A percentile compares a stretch with the other conserved stretches of the same genome.
Evolutionary conservation across 192 early-diverging fungal genomes (phyloP).

Genomic region (Allomyces macrogynus): DNA sequence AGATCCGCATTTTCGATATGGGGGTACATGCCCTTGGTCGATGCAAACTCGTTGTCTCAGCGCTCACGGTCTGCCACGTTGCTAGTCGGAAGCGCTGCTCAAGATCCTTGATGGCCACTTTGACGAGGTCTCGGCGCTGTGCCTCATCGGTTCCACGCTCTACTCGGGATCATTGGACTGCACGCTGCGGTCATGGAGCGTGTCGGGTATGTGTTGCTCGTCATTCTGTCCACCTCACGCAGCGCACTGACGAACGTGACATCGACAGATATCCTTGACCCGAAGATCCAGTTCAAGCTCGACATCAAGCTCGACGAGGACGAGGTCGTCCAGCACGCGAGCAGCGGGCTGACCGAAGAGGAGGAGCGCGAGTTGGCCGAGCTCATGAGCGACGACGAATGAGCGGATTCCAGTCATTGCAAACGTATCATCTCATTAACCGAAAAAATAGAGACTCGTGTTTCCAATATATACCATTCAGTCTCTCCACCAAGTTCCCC

Average conservation of each 20-base stretch:
- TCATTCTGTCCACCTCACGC: slow-evolving; percentile 4
- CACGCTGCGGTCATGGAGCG: slow-evolving; percentile 63
- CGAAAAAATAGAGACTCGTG: too few species aligned
- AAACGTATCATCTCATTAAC: too few species aligned
- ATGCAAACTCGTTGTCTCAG: not conserved
- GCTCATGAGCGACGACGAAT: slow-evolving; percentile 49
- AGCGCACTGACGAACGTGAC: not conserved
- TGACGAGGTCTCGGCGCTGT: slow-evolving; percentile 62
- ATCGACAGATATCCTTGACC: not conserved
- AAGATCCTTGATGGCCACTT: slow-evolving; percentile 65
- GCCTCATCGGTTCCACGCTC: slow-evolving; percentile 31
- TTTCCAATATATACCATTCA: too few species aligned
- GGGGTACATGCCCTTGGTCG: slow-evolving; percentile 30
- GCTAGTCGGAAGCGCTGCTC: slow-evolving; percentile 51
- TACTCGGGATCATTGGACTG: slow-evolving; percentile 68
- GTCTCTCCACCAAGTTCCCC: too few species aligned
- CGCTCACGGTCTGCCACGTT: too few species aligned
- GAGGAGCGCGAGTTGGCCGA: slow-evolving; percentile 77
- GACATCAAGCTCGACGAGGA: not conserved
- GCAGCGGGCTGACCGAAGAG: slow-evolving; percentile 55
- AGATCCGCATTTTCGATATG: slow-evolving; percentile 68
- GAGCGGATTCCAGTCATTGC: too few species aligned
- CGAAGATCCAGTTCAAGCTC: not conserved
- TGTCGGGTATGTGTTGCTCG: slow-evolving; percentile 21
- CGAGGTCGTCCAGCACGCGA: slow-evolving; percentile 2